Percentiles rank a stretch among this genome's conserved stretches.
phyloP scores from a whole-genome alignment of 140 eudicot genomes.

The Flaveria floridana region DNA sequence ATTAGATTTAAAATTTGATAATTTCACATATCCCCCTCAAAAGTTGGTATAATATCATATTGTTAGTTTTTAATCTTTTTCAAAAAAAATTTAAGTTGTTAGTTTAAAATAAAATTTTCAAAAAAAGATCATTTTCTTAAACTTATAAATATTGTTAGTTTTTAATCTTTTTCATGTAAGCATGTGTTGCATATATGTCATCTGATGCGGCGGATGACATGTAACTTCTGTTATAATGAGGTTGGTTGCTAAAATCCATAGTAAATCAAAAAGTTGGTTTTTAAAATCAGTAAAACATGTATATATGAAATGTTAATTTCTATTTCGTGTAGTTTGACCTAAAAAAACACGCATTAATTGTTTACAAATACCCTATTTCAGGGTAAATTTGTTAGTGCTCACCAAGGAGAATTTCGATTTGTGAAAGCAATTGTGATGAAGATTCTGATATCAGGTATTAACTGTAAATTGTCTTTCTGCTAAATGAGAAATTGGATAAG shows the following conservation, averaged over 20 bases:
- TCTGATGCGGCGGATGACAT: not conserved
- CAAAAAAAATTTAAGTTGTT: not conserved
- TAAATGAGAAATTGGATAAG: slow-evolving; percentile 9
- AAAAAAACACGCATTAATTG: not conserved
- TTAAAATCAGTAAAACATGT: not conserved
- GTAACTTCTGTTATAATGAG: not conserved
- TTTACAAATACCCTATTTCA: slow-evolving; percentile 24
- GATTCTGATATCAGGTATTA: slow-evolving; percentile 58
- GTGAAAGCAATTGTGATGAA: slow-evolving; percentile 49
- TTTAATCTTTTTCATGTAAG: not conserved
- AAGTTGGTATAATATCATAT: not conserved
- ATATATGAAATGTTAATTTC: not conserved
- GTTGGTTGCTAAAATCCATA: not conserved
- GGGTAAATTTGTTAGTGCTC: slow-evolving; percentile 70
- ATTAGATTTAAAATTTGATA: not conserved
- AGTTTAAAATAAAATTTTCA: not conserved
- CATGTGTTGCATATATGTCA: not conserved
- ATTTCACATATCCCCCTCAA: not conserved
- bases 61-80: too few species aligned
- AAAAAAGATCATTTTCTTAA: not conserved
- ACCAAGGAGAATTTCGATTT: slow-evolving; percentile 62
- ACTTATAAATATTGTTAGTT: not conserved
- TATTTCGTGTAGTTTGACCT: not conserved
- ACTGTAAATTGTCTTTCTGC: not conserved
- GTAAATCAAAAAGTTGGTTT: not conserved